A percentile compares a stretch with the other conserved stretches of the same genome.
Evolutionary conservation across 345 rosid genomes (phyloP).

Genomic region (Euphorbia pulcherrima): DNA sequence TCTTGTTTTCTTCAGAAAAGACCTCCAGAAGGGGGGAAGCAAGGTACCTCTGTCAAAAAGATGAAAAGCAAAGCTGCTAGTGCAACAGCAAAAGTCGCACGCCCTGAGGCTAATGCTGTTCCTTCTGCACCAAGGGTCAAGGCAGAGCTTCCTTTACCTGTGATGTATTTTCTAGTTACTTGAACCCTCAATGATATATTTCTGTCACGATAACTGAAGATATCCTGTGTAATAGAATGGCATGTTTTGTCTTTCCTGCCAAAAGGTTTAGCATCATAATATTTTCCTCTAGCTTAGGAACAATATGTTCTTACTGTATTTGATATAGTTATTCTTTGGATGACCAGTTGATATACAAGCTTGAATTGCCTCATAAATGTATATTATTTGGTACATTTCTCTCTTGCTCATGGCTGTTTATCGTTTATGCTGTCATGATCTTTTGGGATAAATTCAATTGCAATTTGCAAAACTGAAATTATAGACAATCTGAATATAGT

Average conservation of each 20-base stretch:
- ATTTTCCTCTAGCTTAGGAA: neutral
- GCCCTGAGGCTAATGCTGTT: conserved; percentile 53
- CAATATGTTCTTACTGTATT: neutral
- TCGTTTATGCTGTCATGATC: neutral
- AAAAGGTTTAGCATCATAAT: neutral
- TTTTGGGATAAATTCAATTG: neutral
- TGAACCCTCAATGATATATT: conserved; percentile 17
- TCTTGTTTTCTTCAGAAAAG: conserved; percentile 57
- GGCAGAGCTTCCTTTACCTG: conserved; percentile 85
- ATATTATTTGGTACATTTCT: neutral
- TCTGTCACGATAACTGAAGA: neutral
- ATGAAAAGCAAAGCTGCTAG: conserved; percentile 67
- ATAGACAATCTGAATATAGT: neutral
- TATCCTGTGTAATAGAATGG: neutral
- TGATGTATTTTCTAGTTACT: conserved; percentile 65
- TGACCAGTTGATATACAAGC: neutral
- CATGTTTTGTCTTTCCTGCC: neutral
- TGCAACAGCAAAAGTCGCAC: conserved; percentile 60
- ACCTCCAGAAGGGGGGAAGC: conserved; percentile 70
- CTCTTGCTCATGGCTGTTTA: neutral
- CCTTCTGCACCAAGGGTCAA: conserved; percentile 70
- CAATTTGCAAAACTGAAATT: neutral
- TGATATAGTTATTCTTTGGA: neutral
- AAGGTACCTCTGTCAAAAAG: conserved; percentile 82
- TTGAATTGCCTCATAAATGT: neutral